Percentiles rank a stretch among this genome's conserved stretches.
phyloP scores from a whole-genome alignment of 139 green algal species.

The Zygnema circumcarinatum region DNA sequence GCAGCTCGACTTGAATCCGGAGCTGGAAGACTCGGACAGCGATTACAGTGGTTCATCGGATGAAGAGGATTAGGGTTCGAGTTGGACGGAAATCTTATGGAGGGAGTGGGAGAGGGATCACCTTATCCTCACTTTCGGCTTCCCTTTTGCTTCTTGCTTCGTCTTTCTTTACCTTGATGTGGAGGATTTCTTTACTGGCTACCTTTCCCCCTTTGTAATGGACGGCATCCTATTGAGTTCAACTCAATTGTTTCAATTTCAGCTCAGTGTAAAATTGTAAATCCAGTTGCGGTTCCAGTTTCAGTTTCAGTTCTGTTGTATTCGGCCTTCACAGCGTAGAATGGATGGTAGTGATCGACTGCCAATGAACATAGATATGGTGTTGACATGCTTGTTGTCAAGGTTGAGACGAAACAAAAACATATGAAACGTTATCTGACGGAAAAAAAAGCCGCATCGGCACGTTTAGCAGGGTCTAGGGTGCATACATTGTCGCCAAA shows the following conservation, averaged over 20 bases:
- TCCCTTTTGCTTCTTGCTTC: background rate
- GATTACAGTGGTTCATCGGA: slow-evolving; percentile 13
- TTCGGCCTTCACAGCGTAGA: background rate
- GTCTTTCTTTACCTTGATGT: background rate
- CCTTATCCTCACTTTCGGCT: background rate
- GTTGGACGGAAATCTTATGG: no score
- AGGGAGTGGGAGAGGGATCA: no score
- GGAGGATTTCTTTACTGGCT: background rate
- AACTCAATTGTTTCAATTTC: background rate
- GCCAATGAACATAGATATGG: background rate
- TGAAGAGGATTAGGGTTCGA: no score
- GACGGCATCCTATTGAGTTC: background rate
- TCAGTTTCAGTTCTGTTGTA: background rate
- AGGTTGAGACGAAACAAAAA: background rate
- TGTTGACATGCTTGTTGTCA: background rate
- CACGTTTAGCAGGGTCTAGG: no score
- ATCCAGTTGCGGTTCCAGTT: background rate
- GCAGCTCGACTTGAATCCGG: slow-evolving; percentile 36
- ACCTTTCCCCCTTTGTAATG: background rate
- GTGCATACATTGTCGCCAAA: no score
- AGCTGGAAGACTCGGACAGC: slow-evolving; percentile 24
- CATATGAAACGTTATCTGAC: background rate
- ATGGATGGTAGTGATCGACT: no score
- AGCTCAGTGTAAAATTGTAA: background rate
- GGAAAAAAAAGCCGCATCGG: no score